Evolutionary conservation across 192 early-diverging fungal species (phyloP), one percentile per base, ranked within the genome.

Genomic region (Coemansia sp.): DNA sequence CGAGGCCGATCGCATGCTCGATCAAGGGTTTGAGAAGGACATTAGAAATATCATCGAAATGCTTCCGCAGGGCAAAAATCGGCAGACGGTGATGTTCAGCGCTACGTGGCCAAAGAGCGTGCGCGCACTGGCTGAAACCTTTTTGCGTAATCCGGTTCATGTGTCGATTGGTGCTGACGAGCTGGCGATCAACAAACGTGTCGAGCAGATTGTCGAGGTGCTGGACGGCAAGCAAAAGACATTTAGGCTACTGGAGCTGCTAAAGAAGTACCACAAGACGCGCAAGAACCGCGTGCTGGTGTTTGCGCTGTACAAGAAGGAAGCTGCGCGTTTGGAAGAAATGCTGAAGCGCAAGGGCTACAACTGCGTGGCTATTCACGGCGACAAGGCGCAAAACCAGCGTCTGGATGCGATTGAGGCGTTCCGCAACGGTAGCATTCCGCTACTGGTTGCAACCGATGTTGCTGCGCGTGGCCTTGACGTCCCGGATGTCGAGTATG

Each of bases 1-100:
- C 69, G 96, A 98, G 82, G 95, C 94, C 41, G 97, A 98, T 83
- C 89, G 95, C 61, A 98, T 97, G 97, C 81, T 98, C 62, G 95
- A 99, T 64, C 86, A 88, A 62, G 95, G 93, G 37, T 97, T 97
- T 79, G 92, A 97, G 66, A 87, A 91, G 56, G 92, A 89, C 50
- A 93, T 98, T 60, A 86, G 88, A 50, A 87, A 87, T 24, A 97
- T 98, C 62, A 85, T 96, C 47, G 75, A 76, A 21, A 89, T 94
- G 66, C 83, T 72, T 35, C 80, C 84, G 77, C 85, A 90, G 48
- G 85, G 86, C 53, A 79, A 81, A 21, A 77, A 85, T 50, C 89
- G 93, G 19, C 95, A 97, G 69, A 96, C 93, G 3, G 89, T 93
- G 60, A 96, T 97, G 94, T 97, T 96, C 78, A 88, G 87, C 24